These are phyloP conservation scores for Plantago coronopus DNA, from an alignment of 305 asterid species.

Conservation along the genomic window DNA sequence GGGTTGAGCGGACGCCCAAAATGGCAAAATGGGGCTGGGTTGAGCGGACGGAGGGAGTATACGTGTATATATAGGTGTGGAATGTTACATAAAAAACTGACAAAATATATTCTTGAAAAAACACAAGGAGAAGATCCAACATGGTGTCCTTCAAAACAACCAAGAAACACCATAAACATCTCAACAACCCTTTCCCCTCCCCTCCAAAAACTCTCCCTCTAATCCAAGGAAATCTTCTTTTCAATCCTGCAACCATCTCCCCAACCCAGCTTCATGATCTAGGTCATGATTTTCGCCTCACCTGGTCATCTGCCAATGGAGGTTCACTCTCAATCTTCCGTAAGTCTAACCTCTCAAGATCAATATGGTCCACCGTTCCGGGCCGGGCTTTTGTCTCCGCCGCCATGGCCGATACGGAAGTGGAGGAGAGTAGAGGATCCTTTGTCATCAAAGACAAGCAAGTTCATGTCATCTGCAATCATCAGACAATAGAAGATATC, in stretches of 20 bases:
- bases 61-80: background rate
- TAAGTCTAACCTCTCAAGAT: conserved; percentile 44
- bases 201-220: conserved; percentile 46
- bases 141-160: conserved; percentile 55
- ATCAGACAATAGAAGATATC: conserved; percentile 67
- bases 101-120: background rate
- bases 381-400: conserved; percentile 85
- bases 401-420: conserved; percentile 72
- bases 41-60: no score
- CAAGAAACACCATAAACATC: conserved; percentile 74
- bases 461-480: conserved; percentile 53
- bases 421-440: conserved; percentile 90
- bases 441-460: conserved; percentile 58
- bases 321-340: conserved; percentile 60
- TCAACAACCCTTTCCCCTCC: conserved; percentile 81
- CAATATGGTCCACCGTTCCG: conserved; percentile 68
- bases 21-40: no score
- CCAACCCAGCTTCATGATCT: conserved; percentile 37
- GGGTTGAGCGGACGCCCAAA: no score
- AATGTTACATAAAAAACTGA: background rate
- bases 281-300: conserved; percentile 62
- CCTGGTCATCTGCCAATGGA: conserved; percentile 60
- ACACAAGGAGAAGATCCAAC: conserved; percentile 4
- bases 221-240: conserved; percentile 40
- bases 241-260: conserved; percentile 41